A percentile compares a stretch with the other conserved stretches of the same genome.
Evolutionary conservation across 495 filamentous ascomycete genomes (phyloP).

Genomic region (Glonium stellatum): DNA sequence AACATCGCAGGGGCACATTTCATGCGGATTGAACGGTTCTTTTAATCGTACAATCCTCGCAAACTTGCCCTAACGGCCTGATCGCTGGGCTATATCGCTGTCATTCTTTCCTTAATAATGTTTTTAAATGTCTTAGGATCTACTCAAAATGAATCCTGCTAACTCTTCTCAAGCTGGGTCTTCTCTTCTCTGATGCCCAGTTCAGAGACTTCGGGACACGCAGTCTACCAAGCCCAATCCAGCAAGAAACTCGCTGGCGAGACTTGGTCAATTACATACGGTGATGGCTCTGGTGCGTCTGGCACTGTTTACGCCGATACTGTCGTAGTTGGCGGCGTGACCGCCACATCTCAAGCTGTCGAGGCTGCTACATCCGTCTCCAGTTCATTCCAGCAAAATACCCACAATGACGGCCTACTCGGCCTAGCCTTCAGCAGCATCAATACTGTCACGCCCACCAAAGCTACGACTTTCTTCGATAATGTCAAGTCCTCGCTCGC

Average conservation of each 20-base stretch:
- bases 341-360: conserved; percentile 59
- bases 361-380: conserved; percentile 61
- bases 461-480: conserved; percentile 66
- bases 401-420: conserved; percentile 60
- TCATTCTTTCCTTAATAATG: not conserved
- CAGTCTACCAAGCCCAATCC: conserved; percentile 49
- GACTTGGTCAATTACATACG: conserved; percentile 63
- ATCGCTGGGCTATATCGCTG: not conserved
- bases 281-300: conserved; percentile 59
- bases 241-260: conserved; percentile 46
- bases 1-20: not conserved
- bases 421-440: conserved; percentile 64
- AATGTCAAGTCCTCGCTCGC: conserved; percentile 55
- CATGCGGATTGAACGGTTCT: not conserved
- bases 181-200: conserved; percentile 29
- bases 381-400: conserved; percentile 50
- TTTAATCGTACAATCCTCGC: not conserved
- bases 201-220: conserved; percentile 50
- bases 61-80: not conserved
- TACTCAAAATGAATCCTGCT: conserved; percentile 1
- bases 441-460: conserved; percentile 59
- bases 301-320: conserved; percentile 65
- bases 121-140: not conserved
- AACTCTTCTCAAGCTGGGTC: conserved; percentile 25
- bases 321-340: conserved; percentile 59